Evolutionary conservation across 257 asterid genomes (phyloP).

Genomic region (Anisodus tanguticus): DNA sequence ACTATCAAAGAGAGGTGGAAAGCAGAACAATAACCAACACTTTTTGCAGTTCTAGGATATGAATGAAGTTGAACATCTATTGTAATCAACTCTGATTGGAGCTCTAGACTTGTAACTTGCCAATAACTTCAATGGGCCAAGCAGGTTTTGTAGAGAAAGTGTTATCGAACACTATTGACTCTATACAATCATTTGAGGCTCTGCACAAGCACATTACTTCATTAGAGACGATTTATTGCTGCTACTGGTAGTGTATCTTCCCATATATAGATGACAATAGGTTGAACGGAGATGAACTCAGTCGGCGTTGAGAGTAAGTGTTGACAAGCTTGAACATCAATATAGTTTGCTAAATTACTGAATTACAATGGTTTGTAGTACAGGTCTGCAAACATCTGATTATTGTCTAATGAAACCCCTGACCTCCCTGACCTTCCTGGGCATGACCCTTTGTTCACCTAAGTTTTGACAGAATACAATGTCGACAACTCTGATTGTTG

Average conservation of each 20-base stretch:
- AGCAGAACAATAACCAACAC: not conserved
- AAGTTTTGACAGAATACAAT: no score
- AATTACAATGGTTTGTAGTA: not conserved
- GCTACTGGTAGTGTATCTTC: not conserved
- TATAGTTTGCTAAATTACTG: not conserved
- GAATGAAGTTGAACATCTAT: not conserved
- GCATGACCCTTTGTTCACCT: not conserved
- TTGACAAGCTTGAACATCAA: not conserved
- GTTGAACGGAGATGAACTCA: not conserved
- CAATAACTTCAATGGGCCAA: constrained; percentile 8
- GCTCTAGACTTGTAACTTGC: constrained; percentile 14
- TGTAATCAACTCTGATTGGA: constrained; percentile 1
- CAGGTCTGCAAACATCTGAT: not conserved
- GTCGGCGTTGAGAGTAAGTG: not conserved
- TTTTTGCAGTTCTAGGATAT: constrained; percentile 9
- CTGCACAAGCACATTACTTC: not conserved
- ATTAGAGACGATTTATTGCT: not conserved
- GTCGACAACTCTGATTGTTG: no score
- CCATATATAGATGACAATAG: not conserved
- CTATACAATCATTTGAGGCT: not conserved
- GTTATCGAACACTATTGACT: not conserved
- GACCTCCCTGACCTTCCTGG: not conserved
- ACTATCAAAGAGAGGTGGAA: constrained; percentile 41
- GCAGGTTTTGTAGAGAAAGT: not conserved
- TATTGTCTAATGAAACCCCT: not conserved